Conservation (phyloP, 306 rosid genomes). For the Sophora flavescens region DNA sequence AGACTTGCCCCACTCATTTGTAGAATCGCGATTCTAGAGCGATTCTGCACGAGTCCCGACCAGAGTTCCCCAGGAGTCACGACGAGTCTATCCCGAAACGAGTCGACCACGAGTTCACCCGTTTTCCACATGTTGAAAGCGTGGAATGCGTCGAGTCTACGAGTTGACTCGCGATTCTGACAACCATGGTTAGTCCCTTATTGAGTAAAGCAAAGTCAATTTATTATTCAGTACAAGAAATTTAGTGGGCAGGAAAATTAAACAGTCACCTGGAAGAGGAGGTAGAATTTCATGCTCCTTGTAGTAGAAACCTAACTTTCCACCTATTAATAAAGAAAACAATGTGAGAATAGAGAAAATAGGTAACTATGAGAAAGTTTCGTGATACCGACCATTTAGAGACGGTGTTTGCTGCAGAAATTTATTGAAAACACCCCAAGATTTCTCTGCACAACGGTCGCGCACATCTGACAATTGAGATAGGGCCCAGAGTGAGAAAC, state of each 20-base stretch:
- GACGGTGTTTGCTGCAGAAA: conserved; percentile 77
- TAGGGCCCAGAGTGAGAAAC: conserved; percentile 35
- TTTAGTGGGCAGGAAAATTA: conserved; percentile 21
- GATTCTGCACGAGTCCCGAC: too few relatives aligned
- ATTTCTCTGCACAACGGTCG: conserved; percentile 67
- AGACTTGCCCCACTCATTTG: too few relatives aligned
- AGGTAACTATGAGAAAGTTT: conserved; percentile 8
- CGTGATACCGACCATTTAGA: conserved; percentile 66
- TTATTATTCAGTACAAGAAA: conserved; percentile 7
- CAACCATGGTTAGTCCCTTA: conserved; percentile 36
- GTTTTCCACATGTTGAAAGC: too few relatives aligned
- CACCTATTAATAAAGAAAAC: conserved; percentile 58
- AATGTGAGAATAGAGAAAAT: conserved; percentile 42
- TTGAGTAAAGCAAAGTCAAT: neutral
- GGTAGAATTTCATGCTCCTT: conserved; percentile 98
- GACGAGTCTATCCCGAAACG: too few relatives aligned
- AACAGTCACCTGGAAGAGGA: conserved; percentile 86
- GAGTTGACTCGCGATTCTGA: too few relatives aligned
- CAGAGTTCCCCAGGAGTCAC: too few relatives aligned
- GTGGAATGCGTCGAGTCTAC: too few relatives aligned
- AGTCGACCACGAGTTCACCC: too few relatives aligned
- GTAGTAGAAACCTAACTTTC: conserved; percentile 93
- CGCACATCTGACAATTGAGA: conserved; percentile 71
- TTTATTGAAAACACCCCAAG: conserved; percentile 82
- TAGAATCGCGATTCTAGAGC: too few relatives aligned